Evolutionary conservation across 257 asterid genomes (phyloP).

Genomic region (Primulina tabacum): DNA sequence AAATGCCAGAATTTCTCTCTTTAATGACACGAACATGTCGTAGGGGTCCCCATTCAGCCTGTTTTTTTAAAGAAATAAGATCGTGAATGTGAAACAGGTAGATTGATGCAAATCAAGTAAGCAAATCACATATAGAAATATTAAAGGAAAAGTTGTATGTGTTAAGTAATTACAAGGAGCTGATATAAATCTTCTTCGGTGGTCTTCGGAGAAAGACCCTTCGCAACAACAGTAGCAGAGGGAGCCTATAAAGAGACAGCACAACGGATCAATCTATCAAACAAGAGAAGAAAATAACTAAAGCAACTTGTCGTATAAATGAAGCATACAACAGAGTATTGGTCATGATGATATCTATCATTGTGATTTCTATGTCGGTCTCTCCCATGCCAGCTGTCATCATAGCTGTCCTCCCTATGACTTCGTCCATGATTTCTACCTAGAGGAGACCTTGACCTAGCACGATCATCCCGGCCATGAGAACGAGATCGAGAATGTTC

Average conservation of each 20-base stretch:
- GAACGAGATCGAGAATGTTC: constrained; percentile 62
- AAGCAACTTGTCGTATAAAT: constrained; percentile 4
- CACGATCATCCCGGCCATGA: constrained; percentile 69
- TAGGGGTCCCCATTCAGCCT: constrained; percentile 99
- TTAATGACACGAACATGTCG: constrained; percentile 96
- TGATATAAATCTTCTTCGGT: constrained; percentile 94
- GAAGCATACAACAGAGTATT: constrained; percentile 59
- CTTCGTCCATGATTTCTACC: constrained; percentile 76
- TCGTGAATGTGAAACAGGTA: constrained; percentile 13
- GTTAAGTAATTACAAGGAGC: constrained; percentile 57
- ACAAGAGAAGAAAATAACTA: constrained; percentile 22
- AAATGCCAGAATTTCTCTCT: constrained; percentile 86
- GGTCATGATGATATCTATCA: constrained; percentile 62
- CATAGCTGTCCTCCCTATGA: constrained; percentile 84
- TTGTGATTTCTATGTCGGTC: constrained; percentile 81
- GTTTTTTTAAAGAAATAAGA: constrained; percentile 14
- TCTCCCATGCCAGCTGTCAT: constrained; percentile 66
- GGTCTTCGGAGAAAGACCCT: constrained; percentile 94
- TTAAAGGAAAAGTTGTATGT: constrained; percentile 21
- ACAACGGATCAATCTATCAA: constrained; percentile 22
- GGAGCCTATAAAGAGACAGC: constrained; percentile 62
- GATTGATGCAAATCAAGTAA: constrained; percentile 4
- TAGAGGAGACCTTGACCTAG: constrained; percentile 89
- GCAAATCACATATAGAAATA: constrained; percentile 16
- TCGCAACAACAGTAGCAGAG: constrained; percentile 91